phyloP scores from a whole-genome alignment of 2,329 filamentous ascomycete species.

The Pseudogymnoascus sp. region DNA sequence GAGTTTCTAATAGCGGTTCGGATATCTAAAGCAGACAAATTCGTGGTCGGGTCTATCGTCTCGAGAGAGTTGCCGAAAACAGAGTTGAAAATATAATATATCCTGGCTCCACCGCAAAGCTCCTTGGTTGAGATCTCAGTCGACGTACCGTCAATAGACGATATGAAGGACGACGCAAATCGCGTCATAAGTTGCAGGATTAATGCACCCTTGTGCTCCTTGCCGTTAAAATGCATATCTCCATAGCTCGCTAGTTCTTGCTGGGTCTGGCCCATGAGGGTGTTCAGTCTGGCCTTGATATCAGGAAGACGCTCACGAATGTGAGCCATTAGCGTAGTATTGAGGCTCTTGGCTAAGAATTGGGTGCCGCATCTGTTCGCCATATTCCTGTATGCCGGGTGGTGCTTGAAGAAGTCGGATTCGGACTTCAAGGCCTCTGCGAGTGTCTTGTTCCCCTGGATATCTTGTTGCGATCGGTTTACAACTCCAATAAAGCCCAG shows the following conservation, averaged over 20 bases:
- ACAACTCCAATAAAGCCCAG: slow-evolving; percentile 97
- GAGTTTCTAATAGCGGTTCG: slow-evolving; percentile 97
- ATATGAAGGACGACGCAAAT: slow-evolving; percentile 95
- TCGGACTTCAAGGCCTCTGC: slow-evolving; percentile 84
- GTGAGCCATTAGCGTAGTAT: slow-evolving; percentile 89
- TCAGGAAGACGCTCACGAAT: slow-evolving; percentile 93
- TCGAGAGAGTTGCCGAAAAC: slow-evolving; percentile 96
- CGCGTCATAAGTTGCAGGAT: slow-evolving; percentile 97
- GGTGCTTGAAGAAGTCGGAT: slow-evolving; percentile 91
- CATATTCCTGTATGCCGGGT: slow-evolving; percentile 96
- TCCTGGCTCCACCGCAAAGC: slow-evolving; percentile 85
- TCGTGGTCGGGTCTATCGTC: slow-evolving; percentile 90
- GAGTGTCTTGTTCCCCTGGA: slow-evolving; percentile 91
- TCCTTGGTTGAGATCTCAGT: slow-evolving; percentile 99
- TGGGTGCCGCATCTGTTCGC: slow-evolving; percentile 87
- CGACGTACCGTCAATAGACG: slow-evolving; percentile 96
- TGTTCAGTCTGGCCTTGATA: slow-evolving; percentile 96
- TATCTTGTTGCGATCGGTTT: slow-evolving; percentile 96
- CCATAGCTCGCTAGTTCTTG: slow-evolving; percentile 97
- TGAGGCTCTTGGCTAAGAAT: slow-evolving; percentile 88
- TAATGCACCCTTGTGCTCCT: slow-evolving; percentile 89
- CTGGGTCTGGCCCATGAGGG: slow-evolving; percentile 98
- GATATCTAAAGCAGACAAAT: slow-evolving; percentile 90
- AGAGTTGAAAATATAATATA: slow-evolving; percentile 99
- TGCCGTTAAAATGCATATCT: slow-evolving; percentile 94